Conservation (phyloP, 306 rosid genomes). For the Astragalus membranaceus region DNA sequence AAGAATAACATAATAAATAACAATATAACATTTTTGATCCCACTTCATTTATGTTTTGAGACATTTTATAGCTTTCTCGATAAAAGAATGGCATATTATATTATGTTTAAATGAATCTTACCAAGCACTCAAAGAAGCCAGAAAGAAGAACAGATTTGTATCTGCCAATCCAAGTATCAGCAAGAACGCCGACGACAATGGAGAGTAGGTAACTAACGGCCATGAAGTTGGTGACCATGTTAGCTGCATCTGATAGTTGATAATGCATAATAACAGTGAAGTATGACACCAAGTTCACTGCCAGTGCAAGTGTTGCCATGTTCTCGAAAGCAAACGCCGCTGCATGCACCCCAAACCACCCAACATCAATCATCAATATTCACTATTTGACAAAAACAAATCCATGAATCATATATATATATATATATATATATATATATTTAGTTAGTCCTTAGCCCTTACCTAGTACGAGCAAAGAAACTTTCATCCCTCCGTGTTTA, state of each 20-base stretch:
- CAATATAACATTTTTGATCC: too few relatives aligned
- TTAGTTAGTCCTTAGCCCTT: background rate
- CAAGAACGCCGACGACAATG: slow-evolving; percentile 51
- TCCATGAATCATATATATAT: too few relatives aligned
- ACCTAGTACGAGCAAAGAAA: slow-evolving; percentile 55
- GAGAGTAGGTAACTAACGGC: slow-evolving; percentile 66
- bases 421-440: too few relatives aligned
- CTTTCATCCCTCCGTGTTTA: slow-evolving; percentile 67
- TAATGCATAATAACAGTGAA: slow-evolving; percentile 59
- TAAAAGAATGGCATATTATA: too few relatives aligned
- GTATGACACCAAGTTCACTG: slow-evolving; percentile 75
- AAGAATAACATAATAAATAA: too few relatives aligned
- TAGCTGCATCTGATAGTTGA: slow-evolving; percentile 66
- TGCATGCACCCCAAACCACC: slow-evolving; percentile 25
- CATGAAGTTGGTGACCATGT: slow-evolving; percentile 58
- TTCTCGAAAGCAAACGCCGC: slow-evolving; percentile 57
- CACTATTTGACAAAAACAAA: too few relatives aligned
- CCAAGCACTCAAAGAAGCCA: slow-evolving; percentile 55
- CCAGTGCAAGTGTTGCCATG: slow-evolving; percentile 60
- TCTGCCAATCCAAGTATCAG: slow-evolving; percentile 71
- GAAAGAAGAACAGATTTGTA: slow-evolving; percentile 48
- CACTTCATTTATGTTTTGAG: too few relatives aligned
- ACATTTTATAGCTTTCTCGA: too few relatives aligned
- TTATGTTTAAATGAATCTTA: background rate
- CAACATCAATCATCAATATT: too few relatives aligned